Base-by-base conservation (phyloP, 2,329 filamentous ascomycete species). In the Berkeleyomyces rouxiae region DNA sequence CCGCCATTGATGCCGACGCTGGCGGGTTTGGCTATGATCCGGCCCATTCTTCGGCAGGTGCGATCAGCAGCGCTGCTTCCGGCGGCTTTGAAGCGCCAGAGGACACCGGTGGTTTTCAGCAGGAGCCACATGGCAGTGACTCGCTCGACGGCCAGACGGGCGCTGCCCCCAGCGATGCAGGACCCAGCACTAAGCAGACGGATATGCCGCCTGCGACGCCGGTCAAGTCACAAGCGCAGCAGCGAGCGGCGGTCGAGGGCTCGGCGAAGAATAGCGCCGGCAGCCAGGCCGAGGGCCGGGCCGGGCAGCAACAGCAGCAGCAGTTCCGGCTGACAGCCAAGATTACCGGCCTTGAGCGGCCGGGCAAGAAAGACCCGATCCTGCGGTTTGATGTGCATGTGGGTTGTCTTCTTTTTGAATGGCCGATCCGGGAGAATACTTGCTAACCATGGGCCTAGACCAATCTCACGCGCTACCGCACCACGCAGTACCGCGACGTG, bases 401-500 rank as follows among this genome's bases (percentile, higher is more conserved):
- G 84, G 44, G 69, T 68, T 61, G 36, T 44, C 11, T 16, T 46
- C 3, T 33, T 53, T 39, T n/a, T 44, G 39, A 10, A 5, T 47
- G 31, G 10, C 23, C 23, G 7, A 3, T 2, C 9, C 4, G 13
- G 23, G 13, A 13, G 31, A 10, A 58, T 42, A n/a, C 9, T 37
- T 53, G 33, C 46, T 47, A 58, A 37, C 53, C 39, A 59, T 11
- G 10, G 10, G 33, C 47, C 3, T 63, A 99, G 93, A 99, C 93
- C 67, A 99, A 99, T 74, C 86, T 99, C n/a, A 91, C 92, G 61
- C 92, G 92, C 68, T 99, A 96, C 74, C 84, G 93, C 69, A 99
- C 93, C 0, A 99, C 93, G 4, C 93, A 99, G 73, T 99, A 96
- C 76, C 90, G 93, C 70, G 93, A 99, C 74, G 90, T 99, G 67